Percentiles rank a stretch among this genome's conserved stretches.
phyloP scores from a whole-genome alignment of 2,329 filamentous ascomycete species.

The Colletotrichum tropicicola region DNA sequence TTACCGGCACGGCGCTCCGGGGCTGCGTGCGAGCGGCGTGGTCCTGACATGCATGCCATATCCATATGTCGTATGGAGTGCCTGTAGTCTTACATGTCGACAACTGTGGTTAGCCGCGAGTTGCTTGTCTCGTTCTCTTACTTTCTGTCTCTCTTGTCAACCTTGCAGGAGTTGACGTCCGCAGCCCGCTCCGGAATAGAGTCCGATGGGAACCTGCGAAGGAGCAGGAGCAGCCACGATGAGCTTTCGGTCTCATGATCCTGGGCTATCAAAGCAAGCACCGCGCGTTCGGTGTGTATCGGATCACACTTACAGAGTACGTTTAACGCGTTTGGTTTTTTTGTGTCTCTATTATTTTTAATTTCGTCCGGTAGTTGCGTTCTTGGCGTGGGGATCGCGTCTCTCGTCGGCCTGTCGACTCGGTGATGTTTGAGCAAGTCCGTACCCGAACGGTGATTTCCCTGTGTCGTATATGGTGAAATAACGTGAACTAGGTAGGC shows the following conservation, averaged over 20 bases:
- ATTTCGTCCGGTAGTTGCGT: conserved; percentile 15
- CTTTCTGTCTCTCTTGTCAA: conserved; percentile 1
- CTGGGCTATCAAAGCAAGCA: not conserved
- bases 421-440: conserved; percentile 22
- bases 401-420: conserved; percentile 6
- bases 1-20: not conserved
- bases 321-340: not conserved
- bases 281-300: not conserved
- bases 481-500: not conserved
- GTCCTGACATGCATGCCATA: conserved; percentile 14
- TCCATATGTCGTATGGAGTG: not conserved
- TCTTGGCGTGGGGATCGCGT: conserved; percentile 8
- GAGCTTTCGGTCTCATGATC: not conserved
- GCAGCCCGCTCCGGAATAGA: not conserved
- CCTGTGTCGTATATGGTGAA: not conserved
- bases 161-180: not conserved
- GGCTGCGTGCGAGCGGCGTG: conserved; percentile 4
- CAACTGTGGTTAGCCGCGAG: conserved; percentile 5
- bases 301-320: not conserved
- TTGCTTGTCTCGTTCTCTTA: not conserved
- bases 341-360: not conserved
- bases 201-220: not conserved
- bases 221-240: not conserved
- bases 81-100: not conserved
- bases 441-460: conserved; percentile 16